phyloP scores from a whole-genome alignment of 495 filamentous ascomycete species.

The Chaetomium cochliodes region DNA sequence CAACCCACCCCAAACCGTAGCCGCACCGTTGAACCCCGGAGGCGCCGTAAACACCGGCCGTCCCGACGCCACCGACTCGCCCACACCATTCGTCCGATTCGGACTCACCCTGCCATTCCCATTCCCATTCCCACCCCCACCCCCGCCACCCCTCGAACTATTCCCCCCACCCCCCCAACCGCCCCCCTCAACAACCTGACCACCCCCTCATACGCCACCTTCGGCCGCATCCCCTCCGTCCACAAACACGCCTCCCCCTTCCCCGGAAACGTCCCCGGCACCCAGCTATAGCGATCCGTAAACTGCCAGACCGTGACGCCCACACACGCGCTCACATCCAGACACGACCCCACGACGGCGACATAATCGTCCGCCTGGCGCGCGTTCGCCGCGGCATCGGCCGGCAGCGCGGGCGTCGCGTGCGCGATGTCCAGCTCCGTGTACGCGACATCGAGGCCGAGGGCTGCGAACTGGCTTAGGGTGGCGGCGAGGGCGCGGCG shows the following conservation, averaged over 20 bases:
- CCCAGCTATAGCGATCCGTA: slow-evolving; percentile 59
- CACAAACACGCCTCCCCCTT: slow-evolving; percentile 53
- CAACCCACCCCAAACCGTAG: neutral
- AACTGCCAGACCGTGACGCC: slow-evolving; percentile 64
- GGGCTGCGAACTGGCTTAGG: slow-evolving; percentile 41
- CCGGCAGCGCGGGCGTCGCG: slow-evolving; percentile 27
- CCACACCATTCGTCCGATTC: neutral
- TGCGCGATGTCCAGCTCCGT: slow-evolving; percentile 60
- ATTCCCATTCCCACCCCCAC: neutral
- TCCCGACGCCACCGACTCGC: neutral
- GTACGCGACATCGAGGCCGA: slow-evolving; percentile 54
- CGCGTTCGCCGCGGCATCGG: slow-evolving; percentile 37
- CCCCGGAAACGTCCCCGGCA: slow-evolving; percentile 47
- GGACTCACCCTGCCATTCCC: neutral
- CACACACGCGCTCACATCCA: slow-evolving; percentile 51
- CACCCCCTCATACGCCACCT: slow-evolving; percentile 51
- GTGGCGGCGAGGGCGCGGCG: slow-evolving; percentile 35
- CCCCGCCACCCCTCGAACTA: neutral
- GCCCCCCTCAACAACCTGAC: slow-evolving; percentile 28
- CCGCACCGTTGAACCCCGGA: neutral
- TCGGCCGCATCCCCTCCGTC: slow-evolving; percentile 47
- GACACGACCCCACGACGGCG: slow-evolving; percentile 51
- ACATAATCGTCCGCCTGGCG: slow-evolving; percentile 57
- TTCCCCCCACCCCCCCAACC: slow-evolving; percentile 14
- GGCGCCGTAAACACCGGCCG: neutral